Percentiles rank a stretch among this genome's conserved stretches.
Conservation (phyloP, 176 grass and related monocot genomes). For the Metroxylon sagu region DNA sequence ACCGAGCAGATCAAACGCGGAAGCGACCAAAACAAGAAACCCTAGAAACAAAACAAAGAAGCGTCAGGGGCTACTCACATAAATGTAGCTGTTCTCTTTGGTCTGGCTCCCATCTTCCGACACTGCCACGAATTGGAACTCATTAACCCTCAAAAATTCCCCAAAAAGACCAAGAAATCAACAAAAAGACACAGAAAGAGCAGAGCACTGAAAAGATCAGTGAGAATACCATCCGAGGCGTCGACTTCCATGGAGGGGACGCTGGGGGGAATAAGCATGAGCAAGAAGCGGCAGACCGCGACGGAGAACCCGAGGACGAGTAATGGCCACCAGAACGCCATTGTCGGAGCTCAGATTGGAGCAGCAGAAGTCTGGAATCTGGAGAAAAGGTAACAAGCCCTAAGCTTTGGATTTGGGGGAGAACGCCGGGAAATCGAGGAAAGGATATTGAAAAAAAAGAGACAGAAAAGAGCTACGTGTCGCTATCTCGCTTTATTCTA, state of each 20-base stretch:
- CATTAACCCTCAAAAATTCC: conserved; percentile 14
- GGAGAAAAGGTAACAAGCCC: no score
- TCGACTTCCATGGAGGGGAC: conserved; percentile 97
- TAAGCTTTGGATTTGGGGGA: no score
- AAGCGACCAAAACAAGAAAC: neutral
- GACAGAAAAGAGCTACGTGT: no score
- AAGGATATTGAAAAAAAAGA: no score
- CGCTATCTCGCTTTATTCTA: no score
- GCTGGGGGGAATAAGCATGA: conserved; percentile 83
- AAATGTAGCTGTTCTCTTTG: conserved; percentile 87
- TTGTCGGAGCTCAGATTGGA: conserved; percentile 4
- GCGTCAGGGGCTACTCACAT: conserved; percentile 27
- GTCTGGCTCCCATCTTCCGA: conserved; percentile 58
- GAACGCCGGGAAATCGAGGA: no score
- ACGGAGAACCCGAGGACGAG: conserved; percentile 69
- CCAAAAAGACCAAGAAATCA: conserved; percentile 5
- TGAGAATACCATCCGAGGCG: conserved; percentile 56
- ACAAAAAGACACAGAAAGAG: neutral
- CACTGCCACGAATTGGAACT: conserved; percentile 36
- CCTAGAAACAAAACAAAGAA: neutral
- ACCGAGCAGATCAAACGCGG: neutral
- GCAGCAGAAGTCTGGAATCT: neutral
- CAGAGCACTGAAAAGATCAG: neutral
- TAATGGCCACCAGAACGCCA: conserved; percentile 96
- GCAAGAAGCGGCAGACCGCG: conserved; percentile 75